Evolutionary conservation across 805 yeast genomes (phyloP).

Genomic region (Yamadazyma endophytica): DNA sequence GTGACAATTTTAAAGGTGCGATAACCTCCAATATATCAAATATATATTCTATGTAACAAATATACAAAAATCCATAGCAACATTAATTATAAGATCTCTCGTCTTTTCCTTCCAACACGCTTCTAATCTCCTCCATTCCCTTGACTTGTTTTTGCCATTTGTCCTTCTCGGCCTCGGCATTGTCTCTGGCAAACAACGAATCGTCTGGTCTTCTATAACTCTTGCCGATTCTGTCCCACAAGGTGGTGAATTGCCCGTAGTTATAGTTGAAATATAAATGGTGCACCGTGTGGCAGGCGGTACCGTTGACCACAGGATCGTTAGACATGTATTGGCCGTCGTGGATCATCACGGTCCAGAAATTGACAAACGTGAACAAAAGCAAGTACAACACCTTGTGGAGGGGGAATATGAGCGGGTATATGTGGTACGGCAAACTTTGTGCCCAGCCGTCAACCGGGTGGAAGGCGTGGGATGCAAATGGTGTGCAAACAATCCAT

Average conservation of each 20-base stretch:
- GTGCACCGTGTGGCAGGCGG: slow-evolving; percentile 97
- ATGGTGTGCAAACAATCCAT: slow-evolving; percentile 98
- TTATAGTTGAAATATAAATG: slow-evolving; percentile 96
- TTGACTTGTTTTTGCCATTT: slow-evolving; percentile 69
- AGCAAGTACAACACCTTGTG: slow-evolving; percentile 80
- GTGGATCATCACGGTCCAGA: slow-evolving; percentile 98
- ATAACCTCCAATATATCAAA: no score
- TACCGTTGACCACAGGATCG: slow-evolving; percentile 93
- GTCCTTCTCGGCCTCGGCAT: slow-evolving; percentile 51
- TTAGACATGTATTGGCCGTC: slow-evolving; percentile 94
- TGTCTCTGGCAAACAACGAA: slow-evolving; percentile 55
- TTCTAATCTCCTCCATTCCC: slow-evolving; percentile 76
- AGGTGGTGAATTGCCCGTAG: slow-evolving; percentile 96
- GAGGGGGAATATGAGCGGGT: slow-evolving; percentile 88
- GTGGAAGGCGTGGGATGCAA: slow-evolving; percentile 97
- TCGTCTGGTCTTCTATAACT: slow-evolving; percentile 91
- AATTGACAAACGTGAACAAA: slow-evolving; percentile 86
- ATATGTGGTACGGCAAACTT: slow-evolving; percentile 89
- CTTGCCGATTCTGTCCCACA: slow-evolving; percentile 96
- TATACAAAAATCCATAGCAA: no score
- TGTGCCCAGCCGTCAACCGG: slow-evolving; percentile 96
- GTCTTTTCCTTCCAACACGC: slow-evolving; percentile 72
- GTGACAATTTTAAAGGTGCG: slow-evolving; percentile 1
- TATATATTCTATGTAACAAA: no score
- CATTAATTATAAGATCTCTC: slow-evolving; percentile 64